Evolutionary conservation across 2,329 filamentous ascomycete species (phyloP).

Genomic region (Ascochyta koolunga): DNA sequence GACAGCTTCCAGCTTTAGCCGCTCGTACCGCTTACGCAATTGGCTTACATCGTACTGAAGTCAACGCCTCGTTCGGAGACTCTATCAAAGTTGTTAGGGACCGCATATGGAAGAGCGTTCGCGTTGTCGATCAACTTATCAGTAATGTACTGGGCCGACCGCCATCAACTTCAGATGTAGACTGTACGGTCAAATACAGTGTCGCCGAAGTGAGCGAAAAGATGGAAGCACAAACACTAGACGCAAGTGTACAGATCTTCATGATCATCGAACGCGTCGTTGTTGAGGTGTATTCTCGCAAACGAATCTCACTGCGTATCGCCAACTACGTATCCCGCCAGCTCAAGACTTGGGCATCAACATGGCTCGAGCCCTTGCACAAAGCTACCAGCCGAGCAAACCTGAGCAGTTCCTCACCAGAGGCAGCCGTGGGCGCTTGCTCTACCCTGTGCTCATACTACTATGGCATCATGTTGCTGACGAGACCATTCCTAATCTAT

Average conservation of each 20-base stretch:
- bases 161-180: slow-evolving; percentile 59
- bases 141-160: slow-evolving; percentile 59
- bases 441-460: slow-evolving; percentile 60
- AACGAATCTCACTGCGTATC: slow-evolving; percentile 50
- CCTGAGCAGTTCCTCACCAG: background rate
- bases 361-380: slow-evolving; percentile 39
- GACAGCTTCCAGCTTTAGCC: slow-evolving; percentile 46
- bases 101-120: slow-evolving; percentile 60
- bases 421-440: slow-evolving; percentile 52
- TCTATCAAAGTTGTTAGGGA: slow-evolving; percentile 52
- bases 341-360: slow-evolving; percentile 51
- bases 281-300: slow-evolving; percentile 54
- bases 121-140: slow-evolving; percentile 59
- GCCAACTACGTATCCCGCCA: slow-evolving; percentile 50
- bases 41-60: slow-evolving; percentile 59
- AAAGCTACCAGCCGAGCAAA: slow-evolving; percentile 39
- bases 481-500: slow-evolving; percentile 60
- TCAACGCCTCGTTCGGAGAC: slow-evolving; percentile 57
- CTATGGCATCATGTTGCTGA: slow-evolving; percentile 61
- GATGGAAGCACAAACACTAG: slow-evolving; percentile 33
- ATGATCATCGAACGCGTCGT: slow-evolving; percentile 56
- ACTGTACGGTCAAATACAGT: slow-evolving; percentile 52
- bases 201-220: slow-evolving; percentile 27
- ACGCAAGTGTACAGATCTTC: slow-evolving; percentile 53
- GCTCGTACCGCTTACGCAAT: slow-evolving; percentile 59